phyloP scores from a whole-genome alignment of 257 asterid species.

The Solanum lignicaule region DNA sequence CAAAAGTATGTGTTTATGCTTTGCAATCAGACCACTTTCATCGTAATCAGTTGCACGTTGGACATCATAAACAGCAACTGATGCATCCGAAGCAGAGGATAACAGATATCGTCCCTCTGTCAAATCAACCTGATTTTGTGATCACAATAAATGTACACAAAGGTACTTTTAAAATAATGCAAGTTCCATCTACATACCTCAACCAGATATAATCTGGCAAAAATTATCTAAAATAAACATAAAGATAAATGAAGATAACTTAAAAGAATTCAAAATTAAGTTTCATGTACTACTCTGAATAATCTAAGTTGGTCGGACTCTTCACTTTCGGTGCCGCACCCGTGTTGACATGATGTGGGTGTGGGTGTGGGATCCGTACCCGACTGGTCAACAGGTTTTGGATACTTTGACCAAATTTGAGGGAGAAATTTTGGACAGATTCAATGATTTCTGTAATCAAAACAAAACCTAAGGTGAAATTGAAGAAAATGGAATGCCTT shows the following conservation, averaged over 20 bases:
- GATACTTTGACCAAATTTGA: not conserved
- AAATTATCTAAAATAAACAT: not conserved
- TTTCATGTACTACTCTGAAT: not conserved
- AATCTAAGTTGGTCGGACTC: not conserved
- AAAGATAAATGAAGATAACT: not conserved
- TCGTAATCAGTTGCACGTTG: slow-evolving; percentile 59
- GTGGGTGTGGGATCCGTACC: not conserved
- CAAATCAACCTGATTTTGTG: slow-evolving; percentile 95
- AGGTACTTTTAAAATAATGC: slow-evolving; percentile 12
- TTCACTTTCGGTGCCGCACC: not conserved
- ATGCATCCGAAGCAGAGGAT: slow-evolving; percentile 86
- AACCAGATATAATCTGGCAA: not conserved
- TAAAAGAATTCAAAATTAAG: not conserved
- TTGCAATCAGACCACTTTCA: slow-evolving; percentile 58
- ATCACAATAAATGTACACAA: slow-evolving; percentile 36
- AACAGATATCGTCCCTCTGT: slow-evolving; percentile 90
- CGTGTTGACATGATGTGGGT: not conserved
- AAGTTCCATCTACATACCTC: not conserved
- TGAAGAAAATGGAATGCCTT: not conserved
- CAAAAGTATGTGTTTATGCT: slow-evolving; percentile 53
- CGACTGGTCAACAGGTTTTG: not conserved
- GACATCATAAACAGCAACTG: slow-evolving; percentile 78
- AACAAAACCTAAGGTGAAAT: not conserved
- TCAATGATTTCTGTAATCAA: not conserved
- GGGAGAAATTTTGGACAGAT: not conserved